Conservation (phyloP, 108 stramenopile genomes). For the Nannochloropsis salina region DNA sequence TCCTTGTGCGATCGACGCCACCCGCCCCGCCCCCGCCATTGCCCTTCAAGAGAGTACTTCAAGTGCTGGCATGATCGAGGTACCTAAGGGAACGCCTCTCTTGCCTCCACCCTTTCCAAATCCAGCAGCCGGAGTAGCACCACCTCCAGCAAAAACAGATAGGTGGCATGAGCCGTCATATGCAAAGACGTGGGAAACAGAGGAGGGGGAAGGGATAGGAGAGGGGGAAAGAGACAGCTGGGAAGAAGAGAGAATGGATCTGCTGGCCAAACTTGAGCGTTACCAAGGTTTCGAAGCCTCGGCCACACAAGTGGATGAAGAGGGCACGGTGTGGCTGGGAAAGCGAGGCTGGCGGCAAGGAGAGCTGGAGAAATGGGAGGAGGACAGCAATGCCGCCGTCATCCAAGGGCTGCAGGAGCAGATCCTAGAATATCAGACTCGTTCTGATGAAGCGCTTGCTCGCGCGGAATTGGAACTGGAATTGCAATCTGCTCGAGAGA, state of each 20-base stretch:
- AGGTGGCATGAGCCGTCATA: too few relatives aligned
- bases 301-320: not conserved
- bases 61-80: not conserved
- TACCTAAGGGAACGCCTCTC: not conserved
- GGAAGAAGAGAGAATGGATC: not conserved
- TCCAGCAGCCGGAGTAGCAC: not conserved
- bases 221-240: not conserved
- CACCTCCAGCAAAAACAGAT: not conserved
- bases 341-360: not conserved
- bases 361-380: not conserved
- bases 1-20: not conserved
- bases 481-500: not conserved
- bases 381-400: not conserved
- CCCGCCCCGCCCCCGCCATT: not conserved
- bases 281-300: not conserved
- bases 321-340: not conserved
- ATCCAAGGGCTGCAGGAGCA: not conserved
- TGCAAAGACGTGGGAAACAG: not conserved
- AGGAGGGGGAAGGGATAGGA: not conserved
- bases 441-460: not conserved
- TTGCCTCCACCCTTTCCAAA: not conserved
- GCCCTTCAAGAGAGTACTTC: not conserved
- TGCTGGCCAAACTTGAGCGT: not conserved
- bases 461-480: not conserved
- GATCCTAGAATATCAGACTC: not conserved